Conservation (phyloP, 75 land plant genomes). For the Cunninghamia lanceolata region DNA sequence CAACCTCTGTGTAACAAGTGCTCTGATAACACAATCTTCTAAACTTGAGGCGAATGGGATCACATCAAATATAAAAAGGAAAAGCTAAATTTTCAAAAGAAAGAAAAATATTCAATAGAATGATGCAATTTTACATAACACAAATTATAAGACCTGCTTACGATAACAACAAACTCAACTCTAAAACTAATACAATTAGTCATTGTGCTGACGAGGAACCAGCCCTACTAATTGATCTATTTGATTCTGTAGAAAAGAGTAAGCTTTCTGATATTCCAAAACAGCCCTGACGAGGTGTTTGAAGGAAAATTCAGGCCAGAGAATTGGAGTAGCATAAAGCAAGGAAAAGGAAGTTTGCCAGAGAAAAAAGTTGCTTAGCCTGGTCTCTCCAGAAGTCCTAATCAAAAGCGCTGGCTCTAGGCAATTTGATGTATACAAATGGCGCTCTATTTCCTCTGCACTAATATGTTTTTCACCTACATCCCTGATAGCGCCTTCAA, state of each 20-base stretch:
- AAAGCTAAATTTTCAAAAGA: no score
- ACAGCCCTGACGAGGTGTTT: slow-evolving; percentile 29
- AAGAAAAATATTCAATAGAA: no score
- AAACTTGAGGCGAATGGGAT: no score
- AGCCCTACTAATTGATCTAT: not conserved
- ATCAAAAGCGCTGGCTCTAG: slow-evolving; percentile 39
- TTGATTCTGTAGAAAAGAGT: slow-evolving; percentile 8
- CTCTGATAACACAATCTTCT: no score
- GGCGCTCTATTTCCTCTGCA: slow-evolving; percentile 19
- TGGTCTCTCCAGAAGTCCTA: slow-evolving; percentile 53
- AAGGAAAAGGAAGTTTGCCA: slow-evolving; percentile 33
- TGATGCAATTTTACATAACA: no score
- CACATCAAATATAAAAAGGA: no score
- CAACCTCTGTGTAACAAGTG: no score
- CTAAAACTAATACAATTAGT: not conserved
- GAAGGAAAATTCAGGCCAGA: slow-evolving; percentile 45
- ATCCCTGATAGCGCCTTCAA: not conserved
- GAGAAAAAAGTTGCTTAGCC: slow-evolving; percentile 45
- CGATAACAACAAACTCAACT: no score
- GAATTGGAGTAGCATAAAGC: slow-evolving; percentile 18
- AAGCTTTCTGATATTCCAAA: slow-evolving; percentile 32
- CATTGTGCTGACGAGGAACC: not conserved
- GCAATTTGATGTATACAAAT: slow-evolving; percentile 28
- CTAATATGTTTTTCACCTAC: not conserved
- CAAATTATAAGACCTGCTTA: no score